Conservation (phyloP, 106 monocot species). For the Dendrobium catenatum region DNA sequence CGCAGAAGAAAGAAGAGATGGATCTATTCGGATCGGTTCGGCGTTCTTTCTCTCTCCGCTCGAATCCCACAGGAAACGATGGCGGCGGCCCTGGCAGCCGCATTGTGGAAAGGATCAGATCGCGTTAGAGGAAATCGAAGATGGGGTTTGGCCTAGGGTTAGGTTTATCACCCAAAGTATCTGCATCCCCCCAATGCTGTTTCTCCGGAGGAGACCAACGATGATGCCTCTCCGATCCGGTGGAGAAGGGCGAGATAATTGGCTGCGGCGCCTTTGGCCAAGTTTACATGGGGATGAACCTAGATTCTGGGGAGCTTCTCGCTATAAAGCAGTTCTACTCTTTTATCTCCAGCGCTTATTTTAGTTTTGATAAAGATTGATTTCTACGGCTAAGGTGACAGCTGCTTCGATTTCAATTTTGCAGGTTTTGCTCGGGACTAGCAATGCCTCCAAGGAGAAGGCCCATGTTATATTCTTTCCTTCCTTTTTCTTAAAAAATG, state of each 20-base stretch:
- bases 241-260: constrained; percentile 18
- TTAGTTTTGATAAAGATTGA: not conserved
- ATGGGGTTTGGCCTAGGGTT: too few species aligned
- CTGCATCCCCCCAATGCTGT: too few species aligned
- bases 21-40: too few species aligned
- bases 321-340: constrained; percentile 70
- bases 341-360: not conserved
- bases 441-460: constrained; percentile 63
- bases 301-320: constrained; percentile 87
- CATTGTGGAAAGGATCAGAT: too few species aligned
- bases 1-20: too few species aligned
- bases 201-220: too few species aligned
- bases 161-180: too few species aligned
- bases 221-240: too few species aligned
- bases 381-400: not conserved
- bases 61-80: too few species aligned
- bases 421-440: constrained; percentile 88
- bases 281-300: constrained; percentile 97
- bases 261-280: constrained; percentile 90
- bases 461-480: constrained; percentile 63
- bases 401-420: constrained; percentile 6
- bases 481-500: not conserved
- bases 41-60: too few species aligned
- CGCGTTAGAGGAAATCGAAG: too few species aligned
- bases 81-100: too few species aligned